These are phyloP conservation scores for Aspergillus fijiensis DNA, from an alignment of 2,329 filamentous ascomycete genomes.

Conservation along the genomic window DNA sequence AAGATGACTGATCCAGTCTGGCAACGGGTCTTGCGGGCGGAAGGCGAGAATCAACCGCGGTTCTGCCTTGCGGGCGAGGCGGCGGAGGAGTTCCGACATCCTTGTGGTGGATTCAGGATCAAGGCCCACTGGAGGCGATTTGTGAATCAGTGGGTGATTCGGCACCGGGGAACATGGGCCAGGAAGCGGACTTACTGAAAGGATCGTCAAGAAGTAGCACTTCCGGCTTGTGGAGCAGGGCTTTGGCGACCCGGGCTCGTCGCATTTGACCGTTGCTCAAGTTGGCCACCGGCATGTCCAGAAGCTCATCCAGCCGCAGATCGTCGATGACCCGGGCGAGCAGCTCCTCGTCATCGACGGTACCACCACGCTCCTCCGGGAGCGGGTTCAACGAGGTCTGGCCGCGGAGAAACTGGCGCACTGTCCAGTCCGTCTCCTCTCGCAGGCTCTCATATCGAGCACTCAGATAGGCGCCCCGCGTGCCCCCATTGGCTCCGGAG, in stretches of 20 bases:
- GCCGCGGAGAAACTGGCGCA: constrained; percentile 76
- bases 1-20: constrained; percentile 86
- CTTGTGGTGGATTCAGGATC: constrained; percentile 77
- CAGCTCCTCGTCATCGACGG: constrained; percentile 49
- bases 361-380: constrained; percentile 53
- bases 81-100: constrained; percentile 68
- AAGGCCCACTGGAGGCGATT: constrained; percentile 65
- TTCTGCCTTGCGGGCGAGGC: constrained; percentile 63
- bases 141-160: constrained; percentile 20
- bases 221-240: constrained; percentile 74
- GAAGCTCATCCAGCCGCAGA: constrained; percentile 65
- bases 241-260: constrained; percentile 82
- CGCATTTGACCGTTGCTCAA: constrained; percentile 92
- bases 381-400: constrained; percentile 79
- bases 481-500: constrained; percentile 47
- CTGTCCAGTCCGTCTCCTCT: constrained; percentile 83
- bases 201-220: constrained; percentile 87
- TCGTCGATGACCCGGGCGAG: constrained; percentile 67
- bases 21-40: constrained; percentile 81
- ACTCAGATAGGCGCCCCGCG: constrained; percentile 75
- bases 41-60: constrained; percentile 76
- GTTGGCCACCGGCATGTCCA: constrained; percentile 81
- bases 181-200: constrained; percentile 59
- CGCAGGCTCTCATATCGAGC: constrained; percentile 85
- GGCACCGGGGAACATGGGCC: background rate